Base-by-base conservation (phyloP, 2,329 filamentous ascomycete genomes). In the Aspergillus sp. region DNA sequence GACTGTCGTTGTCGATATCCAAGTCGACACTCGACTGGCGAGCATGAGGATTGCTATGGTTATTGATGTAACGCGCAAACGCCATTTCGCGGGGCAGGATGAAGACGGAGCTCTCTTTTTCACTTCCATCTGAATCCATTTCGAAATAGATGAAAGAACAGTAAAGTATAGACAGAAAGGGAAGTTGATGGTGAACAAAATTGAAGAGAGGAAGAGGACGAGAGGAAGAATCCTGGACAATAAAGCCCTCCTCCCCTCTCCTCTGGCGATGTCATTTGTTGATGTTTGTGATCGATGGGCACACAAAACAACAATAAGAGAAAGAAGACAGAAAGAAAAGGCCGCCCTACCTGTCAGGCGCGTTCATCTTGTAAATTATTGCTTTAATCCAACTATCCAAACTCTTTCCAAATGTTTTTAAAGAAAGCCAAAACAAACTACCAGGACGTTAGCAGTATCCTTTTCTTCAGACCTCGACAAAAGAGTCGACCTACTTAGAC, bases 291-390 rank as follows among this genome's bases (percentile, higher is more conserved):
- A 12, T 39, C 37, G 15, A 39, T 39, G 7, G 15, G 33, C 33
- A 37, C n/a, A 15, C 33, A 37, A n/a, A 32, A 44, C 7, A 10
- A 10, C 23, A 20, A 38, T n/a, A 39, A 38, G 20, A 43, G 3
- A 39, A 17, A 10, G 42, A 25, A 41, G 46, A 15, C 22, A 45
- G 27, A 47, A 38, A 53, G 9, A 38, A 35, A 37, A 22, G 23
- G 33, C 22, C 32, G 19, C 62, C 66, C 19, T 68, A 80, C 77
- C 63, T 54, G 48, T 66, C 63, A 13, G 63, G 63, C 0, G 63
- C 63, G 64, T 80, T 80, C 77, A 80, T 80, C 17, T 66, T 59
- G 48, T 46, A 50, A 44, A 47, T 51, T 37, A 33, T 15, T 35
- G 15, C 15, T 42, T 3, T 33, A 17, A 15, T 6, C 17, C 17